Conservation (phyloP, 2,329 filamentous ascomycete genomes). For the Cercospora zeae-maydis region DNA sequence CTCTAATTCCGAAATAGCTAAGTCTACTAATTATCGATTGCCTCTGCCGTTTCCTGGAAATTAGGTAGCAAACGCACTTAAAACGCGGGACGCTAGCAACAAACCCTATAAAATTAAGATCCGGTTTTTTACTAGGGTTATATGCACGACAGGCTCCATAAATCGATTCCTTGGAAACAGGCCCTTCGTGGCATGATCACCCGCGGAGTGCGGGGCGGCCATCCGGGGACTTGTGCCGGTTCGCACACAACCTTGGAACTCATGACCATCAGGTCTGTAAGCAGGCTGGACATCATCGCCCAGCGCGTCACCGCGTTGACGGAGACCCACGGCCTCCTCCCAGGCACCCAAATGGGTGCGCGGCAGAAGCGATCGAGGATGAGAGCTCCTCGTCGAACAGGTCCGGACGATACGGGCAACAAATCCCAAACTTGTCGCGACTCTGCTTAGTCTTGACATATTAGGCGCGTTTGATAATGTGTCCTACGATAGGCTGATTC, state of each 20-base stretch:
- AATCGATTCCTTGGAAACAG: too few species aligned
- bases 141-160: too few species aligned
- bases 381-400: neutral
- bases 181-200: neutral
- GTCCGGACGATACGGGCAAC: neutral
- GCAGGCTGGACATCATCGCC: neutral
- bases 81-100: too few species aligned
- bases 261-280: neutral
- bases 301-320: neutral
- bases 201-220: neutral
- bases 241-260: neutral
- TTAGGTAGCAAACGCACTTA: too few species aligned
- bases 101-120: too few species aligned
- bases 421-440: constrained; percentile 23
- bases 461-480: constrained; percentile 37
- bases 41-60: too few species aligned
- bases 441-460: constrained; percentile 34
- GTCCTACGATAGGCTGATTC: constrained; percentile 36
- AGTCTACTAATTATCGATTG: too few species aligned
- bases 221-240: neutral
- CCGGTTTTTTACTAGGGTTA: too few species aligned
- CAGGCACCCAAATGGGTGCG: neutral
- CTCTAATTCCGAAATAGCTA: too few species aligned
- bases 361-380: neutral
- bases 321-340: neutral